These are phyloP conservation scores for Sporopachydermia cereana DNA, from an alignment of 1,139 yeast species.

Conservation along the genomic window DNA sequence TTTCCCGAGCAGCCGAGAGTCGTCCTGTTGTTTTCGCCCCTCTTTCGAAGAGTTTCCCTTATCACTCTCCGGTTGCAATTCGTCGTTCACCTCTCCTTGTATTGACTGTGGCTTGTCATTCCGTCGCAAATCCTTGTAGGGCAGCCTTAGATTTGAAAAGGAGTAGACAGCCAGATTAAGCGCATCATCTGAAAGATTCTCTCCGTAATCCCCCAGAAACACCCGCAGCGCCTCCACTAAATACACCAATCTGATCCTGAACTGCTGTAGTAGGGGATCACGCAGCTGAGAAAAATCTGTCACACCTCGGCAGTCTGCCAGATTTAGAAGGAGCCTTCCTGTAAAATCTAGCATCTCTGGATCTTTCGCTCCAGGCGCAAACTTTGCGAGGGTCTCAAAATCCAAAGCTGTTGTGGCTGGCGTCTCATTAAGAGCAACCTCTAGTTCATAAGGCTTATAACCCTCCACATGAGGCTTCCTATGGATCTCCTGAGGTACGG, in stretches of 20 bases:
- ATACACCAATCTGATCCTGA: background rate
- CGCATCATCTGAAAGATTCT: background rate
- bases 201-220: background rate
- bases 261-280: background rate
- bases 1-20: background rate
- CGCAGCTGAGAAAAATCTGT: background rate
- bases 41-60: background rate
- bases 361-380: too few relatives aligned
- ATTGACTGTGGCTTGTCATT: background rate
- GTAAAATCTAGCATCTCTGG: too few relatives aligned
- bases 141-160: background rate
- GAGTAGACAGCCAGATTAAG: background rate
- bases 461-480: too few relatives aligned
- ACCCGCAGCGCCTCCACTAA: background rate
- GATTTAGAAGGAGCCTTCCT: too few relatives aligned
- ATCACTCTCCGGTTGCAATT: background rate
- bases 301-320: too few relatives aligned
- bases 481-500: too few relatives aligned
- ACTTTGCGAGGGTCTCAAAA: too few relatives aligned
- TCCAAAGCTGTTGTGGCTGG: too few relatives aligned
- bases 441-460: too few relatives aligned
- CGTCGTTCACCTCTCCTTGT: background rate
- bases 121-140: background rate
- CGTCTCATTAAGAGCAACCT: too few relatives aligned
- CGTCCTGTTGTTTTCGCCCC: background rate